Percentiles rank a stretch among this genome's conserved stretches.
Conservation (phyloP, 1,139 yeast genomes). For the Debaryomyces robertsiae region DNA sequence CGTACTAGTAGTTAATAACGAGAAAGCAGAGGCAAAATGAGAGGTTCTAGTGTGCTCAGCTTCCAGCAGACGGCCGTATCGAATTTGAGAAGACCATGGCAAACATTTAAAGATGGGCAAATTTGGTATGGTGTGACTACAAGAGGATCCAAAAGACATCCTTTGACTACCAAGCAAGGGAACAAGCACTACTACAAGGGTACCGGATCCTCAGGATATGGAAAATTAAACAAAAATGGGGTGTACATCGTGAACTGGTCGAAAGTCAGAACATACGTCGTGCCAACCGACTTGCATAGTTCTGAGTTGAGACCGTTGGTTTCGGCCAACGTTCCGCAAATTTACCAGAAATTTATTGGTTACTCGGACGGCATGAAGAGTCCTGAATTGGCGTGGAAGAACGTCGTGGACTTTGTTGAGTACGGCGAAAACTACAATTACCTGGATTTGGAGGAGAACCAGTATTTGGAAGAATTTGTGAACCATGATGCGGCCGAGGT, state of each 20-base stretch:
- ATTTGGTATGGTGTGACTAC: constrained; percentile 79
- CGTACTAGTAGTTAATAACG: not conserved
- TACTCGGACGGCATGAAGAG: constrained; percentile 73
- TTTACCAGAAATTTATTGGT: constrained; percentile 69
- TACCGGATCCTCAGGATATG: constrained; percentile 93
- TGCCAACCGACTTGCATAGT: constrained; percentile 56
- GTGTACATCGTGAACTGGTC: constrained; percentile 77
- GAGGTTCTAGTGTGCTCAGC: constrained; percentile 48
- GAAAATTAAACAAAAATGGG: constrained; percentile 74
- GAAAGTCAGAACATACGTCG: constrained; percentile 88
- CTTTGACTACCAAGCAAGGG: constrained; percentile 90
- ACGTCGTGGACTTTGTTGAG: constrained; percentile 73
- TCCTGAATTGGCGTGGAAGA: constrained; percentile 71
- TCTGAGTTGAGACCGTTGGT: constrained; percentile 72
- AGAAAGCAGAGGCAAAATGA: constrained; percentile 41
- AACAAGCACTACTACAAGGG: constrained; percentile 94
- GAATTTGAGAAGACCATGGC: constrained; percentile 83
- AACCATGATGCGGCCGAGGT: constrained; percentile 24
- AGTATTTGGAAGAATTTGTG: constrained; percentile 49
- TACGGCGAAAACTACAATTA: constrained; percentile 58
- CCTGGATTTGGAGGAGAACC: constrained; percentile 39
- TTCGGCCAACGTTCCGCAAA: constrained; percentile 65
- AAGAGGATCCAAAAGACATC: constrained; percentile 80
- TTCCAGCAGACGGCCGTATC: constrained; percentile 57
- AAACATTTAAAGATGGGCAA: constrained; percentile 78